Percentiles rank a stretch among this genome's conserved stretches.
Evolutionary conservation across 2,329 filamentous ascomycete genomes (phyloP).

Genomic region (Esteya vermicola): DNA sequence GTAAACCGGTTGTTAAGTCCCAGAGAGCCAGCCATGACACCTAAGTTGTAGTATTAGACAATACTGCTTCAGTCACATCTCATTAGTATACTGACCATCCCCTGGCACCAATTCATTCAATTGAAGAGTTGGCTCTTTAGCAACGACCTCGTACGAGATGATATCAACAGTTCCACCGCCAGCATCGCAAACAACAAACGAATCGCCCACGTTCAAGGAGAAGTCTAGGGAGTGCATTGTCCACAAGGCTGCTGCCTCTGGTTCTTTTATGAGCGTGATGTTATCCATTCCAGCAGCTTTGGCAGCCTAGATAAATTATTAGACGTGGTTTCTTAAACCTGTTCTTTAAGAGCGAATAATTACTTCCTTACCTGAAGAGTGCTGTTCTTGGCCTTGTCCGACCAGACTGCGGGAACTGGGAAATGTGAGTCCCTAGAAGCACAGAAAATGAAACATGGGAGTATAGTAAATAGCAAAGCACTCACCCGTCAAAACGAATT

Average conservation of each 20-base stretch:
- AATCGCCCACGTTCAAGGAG: conserved; percentile 5
- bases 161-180: conserved; percentile 25
- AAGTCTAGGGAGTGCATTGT: conserved; percentile 8
- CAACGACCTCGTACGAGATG: conserved; percentile 32
- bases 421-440: neutral
- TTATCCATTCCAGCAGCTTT: conserved; percentile 13
- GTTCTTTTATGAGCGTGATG: conserved; percentile 20
- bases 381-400: conserved; percentile 17
- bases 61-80: too few species aligned
- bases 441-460: too few species aligned
- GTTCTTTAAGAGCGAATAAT: too few species aligned
- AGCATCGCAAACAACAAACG: conserved; percentile 16
- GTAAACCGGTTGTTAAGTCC: conserved; percentile 12
- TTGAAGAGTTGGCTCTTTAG: conserved; percentile 9
- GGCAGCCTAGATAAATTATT: conserved; percentile 5
- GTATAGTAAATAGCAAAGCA: neutral
- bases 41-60: neutral
- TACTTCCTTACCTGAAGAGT: conserved; percentile 16
- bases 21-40: conserved; percentile 13
- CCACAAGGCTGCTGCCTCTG: conserved; percentile 27
- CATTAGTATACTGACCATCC: conserved; percentile 5
- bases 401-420: conserved; percentile 28
- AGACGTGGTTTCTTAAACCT: too few species aligned
- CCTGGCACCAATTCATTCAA: conserved; percentile 14
- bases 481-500: neutral